These are phyloP conservation scores for Penicillium hordei DNA, from an alignment of 2,329 filamentous ascomycete species.

Conservation along the genomic window DNA sequence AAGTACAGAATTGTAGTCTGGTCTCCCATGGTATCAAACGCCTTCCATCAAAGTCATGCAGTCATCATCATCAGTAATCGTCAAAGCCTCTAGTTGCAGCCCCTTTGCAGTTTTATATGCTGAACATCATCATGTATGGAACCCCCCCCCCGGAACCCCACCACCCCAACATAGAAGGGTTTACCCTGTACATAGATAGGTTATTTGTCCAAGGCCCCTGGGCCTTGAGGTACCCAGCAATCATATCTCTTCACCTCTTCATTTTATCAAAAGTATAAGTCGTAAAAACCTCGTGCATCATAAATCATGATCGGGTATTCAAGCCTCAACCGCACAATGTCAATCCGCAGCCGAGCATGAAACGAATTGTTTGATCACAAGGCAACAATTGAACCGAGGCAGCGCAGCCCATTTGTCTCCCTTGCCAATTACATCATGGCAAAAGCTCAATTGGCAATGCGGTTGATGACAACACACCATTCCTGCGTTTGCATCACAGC, in stretches of 20 bases:
- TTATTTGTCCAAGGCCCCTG: not conserved
- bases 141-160: too few species aligned
- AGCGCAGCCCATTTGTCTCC: not conserved
- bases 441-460: conserved; percentile 22
- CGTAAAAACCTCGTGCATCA: not conserved
- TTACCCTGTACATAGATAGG: not conserved
- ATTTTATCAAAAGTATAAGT: not conserved
- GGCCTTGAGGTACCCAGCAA: not conserved
- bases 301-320: not conserved
- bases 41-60: conserved; percentile 4
- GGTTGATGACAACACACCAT: conserved; percentile 9
- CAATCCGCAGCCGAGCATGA: not conserved
- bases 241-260: not conserved
- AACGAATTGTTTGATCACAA: not conserved
- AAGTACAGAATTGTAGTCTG: conserved; percentile 1
- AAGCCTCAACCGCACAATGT: not conserved
- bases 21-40: conserved; percentile 6
- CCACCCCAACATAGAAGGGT: too few species aligned
- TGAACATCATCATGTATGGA: not conserved
- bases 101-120: not conserved
- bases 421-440: not conserved
- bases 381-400: too few species aligned
- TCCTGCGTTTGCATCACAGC: conserved; percentile 27
- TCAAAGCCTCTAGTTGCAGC: not conserved
- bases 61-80: conserved; percentile 14